Conservation (phyloP, 495 filamentous ascomycete species). For the Opeltia flavorubescens region DNA sequence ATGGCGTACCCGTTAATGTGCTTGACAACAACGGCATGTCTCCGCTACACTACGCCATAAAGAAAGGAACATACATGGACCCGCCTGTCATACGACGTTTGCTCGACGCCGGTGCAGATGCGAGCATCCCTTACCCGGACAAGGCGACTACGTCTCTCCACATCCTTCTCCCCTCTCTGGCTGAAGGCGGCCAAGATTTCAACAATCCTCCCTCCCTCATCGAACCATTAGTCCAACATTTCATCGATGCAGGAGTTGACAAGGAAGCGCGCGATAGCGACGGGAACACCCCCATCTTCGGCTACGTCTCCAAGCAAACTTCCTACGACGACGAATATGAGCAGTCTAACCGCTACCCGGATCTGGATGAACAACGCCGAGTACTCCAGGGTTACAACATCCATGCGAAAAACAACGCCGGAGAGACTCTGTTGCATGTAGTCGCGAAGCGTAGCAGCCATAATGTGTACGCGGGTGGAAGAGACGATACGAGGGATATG, state of each 20-base stretch:
- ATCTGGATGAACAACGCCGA: neutral
- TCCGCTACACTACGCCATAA: neutral
- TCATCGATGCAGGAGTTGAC: constrained; percentile 10
- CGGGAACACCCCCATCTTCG: constrained; percentile 20
- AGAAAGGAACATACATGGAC: neutral
- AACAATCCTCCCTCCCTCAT: neutral
- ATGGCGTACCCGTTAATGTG: neutral
- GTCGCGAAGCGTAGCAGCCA: neutral
- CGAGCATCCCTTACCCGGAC: neutral
- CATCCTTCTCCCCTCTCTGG: neutral
- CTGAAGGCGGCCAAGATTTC: neutral
- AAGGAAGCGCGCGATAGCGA: constrained; percentile 12
- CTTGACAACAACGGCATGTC: neutral
- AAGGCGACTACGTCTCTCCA: neutral
- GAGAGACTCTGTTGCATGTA: constrained; percentile 11
- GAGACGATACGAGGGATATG: neutral
- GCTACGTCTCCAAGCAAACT: constrained; percentile 6
- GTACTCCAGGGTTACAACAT: constrained; percentile 3
- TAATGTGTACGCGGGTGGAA: no score
- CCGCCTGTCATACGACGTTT: neutral
- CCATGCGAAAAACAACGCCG: constrained; percentile 9
- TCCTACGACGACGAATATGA: neutral
- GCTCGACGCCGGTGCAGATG: neutral
- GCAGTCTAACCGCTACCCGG: neutral
- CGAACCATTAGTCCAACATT: neutral